Evolutionary conservation across 192 early-diverging fungal species (phyloP), one percentile per base, ranked within the genome.

Genomic region (Spinellus fusiger): DNA sequence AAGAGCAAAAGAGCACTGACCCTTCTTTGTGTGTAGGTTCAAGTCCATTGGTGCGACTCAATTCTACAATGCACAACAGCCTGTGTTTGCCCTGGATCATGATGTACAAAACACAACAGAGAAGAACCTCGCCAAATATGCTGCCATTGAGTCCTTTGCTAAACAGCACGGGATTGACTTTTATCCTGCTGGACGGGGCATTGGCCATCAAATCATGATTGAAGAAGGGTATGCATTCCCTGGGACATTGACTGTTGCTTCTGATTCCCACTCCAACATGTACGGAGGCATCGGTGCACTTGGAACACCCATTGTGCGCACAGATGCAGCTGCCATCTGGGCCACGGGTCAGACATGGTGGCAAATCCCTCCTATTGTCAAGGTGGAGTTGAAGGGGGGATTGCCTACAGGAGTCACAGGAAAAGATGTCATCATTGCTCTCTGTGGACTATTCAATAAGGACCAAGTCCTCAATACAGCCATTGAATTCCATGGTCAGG

Each of bases 221-320:
- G 96, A 98, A 73, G 93, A 97, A 72, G 96, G 95, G 25, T 96
- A 96, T 62, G 93, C 93, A 2, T 94, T 94, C 71, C 96, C 96
- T 1, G 76, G 84, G 53, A 88, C 94, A 9, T 83, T 99, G 77
- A 91, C 92, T 22, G 95, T 99, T 4, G 96, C 94, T 1, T 95
- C 93, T 1, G 96, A 99, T 73, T 99, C 96, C 6, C 96, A 99
- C 68, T 97, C 96, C 4, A 99, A 99, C 77, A 99, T 97, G 93
- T 99, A 99, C 73, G 96, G 96, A 37, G 96, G 95, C 63, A 87
- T 99, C 60, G 94, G 94, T 31, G 84, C 85, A 49, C 77, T 99
- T 52, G 96, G 96, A 35, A 97, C 96, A 25, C 96, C 96, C 18
- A 89, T 99, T 51, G 96, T 99, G 34, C 84, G 96, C 27, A 99